Percentiles rank a stretch among this genome's conserved stretches.
Evolutionary conservation across 495 filamentous ascomycete genomes (phyloP).

Genomic region (Podospora appendiculata): DNA sequence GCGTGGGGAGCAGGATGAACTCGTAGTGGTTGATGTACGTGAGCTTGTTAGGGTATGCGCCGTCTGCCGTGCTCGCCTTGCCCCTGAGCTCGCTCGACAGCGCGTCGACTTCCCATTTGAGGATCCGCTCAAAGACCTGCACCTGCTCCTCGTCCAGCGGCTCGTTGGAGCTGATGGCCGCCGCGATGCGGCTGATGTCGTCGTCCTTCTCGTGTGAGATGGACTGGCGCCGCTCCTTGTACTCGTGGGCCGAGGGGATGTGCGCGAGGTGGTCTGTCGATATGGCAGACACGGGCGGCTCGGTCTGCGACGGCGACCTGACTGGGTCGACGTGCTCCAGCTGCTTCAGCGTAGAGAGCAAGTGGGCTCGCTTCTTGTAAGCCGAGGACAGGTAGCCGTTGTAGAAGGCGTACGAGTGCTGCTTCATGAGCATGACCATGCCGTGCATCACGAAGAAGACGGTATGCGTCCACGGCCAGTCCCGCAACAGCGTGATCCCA

Average conservation of each 20-base stretch:
- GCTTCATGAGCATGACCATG: slow-evolving; percentile 70
- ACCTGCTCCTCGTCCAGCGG: slow-evolving; percentile 54
- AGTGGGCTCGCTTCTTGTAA: slow-evolving; percentile 35
- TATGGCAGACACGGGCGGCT: slow-evolving; percentile 23
- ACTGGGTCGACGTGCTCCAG: slow-evolving; percentile 25
- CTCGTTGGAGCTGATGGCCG: slow-evolving; percentile 45
- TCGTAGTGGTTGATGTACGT: slow-evolving; percentile 59
- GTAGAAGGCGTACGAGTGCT: slow-evolving; percentile 68
- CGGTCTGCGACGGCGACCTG: slow-evolving; percentile 27
- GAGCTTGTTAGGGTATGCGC: slow-evolving; percentile 60
- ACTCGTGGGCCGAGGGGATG: slow-evolving; percentile 27
- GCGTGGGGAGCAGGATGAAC: slow-evolving; percentile 62
- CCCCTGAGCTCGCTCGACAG: slow-evolving; percentile 56
- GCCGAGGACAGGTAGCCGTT: slow-evolving; percentile 63
- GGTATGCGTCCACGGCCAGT: slow-evolving; percentile 69
- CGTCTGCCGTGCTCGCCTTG: slow-evolving; percentile 32
- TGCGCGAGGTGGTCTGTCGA: slow-evolving; percentile 30
- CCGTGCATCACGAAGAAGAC: slow-evolving; percentile 67
- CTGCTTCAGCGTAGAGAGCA: slow-evolving; percentile 27
- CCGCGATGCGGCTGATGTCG: slow-evolving; percentile 41
- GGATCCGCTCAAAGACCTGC: slow-evolving; percentile 46
- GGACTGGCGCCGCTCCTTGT: slow-evolving; percentile 36
- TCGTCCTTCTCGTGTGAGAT: slow-evolving; percentile 11
- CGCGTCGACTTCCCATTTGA: slow-evolving; percentile 56
- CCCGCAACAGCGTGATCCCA: slow-evolving; percentile 52